Percentiles rank a stretch among this genome's conserved stretches.
These are phyloP conservation scores for Otatea glauca DNA, from an alignment of 176 grass and related monocot genomes.

Conservation along the genomic window DNA sequence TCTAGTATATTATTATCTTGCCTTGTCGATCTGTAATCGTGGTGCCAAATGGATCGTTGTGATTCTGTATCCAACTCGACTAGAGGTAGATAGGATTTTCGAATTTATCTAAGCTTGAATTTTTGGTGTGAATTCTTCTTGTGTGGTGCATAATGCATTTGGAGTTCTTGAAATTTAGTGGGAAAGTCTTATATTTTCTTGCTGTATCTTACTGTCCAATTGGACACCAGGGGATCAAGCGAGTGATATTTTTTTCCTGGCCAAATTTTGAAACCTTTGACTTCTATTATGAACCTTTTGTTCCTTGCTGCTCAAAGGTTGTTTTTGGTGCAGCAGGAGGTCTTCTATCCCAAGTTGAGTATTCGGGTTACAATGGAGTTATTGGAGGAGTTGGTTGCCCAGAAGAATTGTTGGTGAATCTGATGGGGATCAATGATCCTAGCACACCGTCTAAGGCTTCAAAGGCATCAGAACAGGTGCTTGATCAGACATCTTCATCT, in stretches of 20 bases:
- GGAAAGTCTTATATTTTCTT: not conserved
- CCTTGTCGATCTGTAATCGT: not conserved
- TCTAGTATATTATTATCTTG: not conserved
- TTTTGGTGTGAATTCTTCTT: not conserved
- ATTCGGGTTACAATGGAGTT: slow-evolving; percentile 14
- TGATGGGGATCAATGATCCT: slow-evolving; percentile 63
- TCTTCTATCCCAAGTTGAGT: not conserved
- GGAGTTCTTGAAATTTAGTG: not conserved
- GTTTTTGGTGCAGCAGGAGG: not conserved
- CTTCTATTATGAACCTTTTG: not conserved
- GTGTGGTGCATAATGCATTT: not conserved
- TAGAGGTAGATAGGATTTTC: not conserved
- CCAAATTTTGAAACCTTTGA: not conserved
- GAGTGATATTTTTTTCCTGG: not conserved
- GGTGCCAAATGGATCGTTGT: not conserved
- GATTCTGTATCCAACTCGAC: not conserved
- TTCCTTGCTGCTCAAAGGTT: not conserved
- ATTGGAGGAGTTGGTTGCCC: not conserved
- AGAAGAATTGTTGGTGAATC: slow-evolving; percentile 7
- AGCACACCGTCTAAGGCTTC: slow-evolving; percentile 58
- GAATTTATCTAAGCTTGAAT: not conserved
- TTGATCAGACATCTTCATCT: not conserved
- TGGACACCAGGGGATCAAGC: not conserved
- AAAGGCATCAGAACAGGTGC: slow-evolving; percentile 59
- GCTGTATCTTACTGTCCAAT: not conserved